Evolutionary conservation across 306 rosid species (phyloP), one percentile per base, ranked within the genome.

Genomic region (Prunus davidiana): DNA sequence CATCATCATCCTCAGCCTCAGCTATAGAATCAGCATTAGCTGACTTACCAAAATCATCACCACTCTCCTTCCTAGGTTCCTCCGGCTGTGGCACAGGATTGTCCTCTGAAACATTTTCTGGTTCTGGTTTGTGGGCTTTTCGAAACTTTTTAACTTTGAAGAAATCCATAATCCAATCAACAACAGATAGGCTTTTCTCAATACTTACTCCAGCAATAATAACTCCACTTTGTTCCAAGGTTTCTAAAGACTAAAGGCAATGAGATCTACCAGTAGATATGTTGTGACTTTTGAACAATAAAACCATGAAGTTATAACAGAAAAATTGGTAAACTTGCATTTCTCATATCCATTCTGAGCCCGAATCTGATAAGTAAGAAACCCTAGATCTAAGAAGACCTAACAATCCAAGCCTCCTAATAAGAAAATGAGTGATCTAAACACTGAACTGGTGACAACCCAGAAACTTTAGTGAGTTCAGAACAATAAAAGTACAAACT

Each of bases 1-100:
- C 97, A 1, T 89, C 93, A 0, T 92, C 96, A 1, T 90, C 97
- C 73, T 95, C 97, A 7, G 84, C 88, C 41, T 93, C 97, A 7
- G 81, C 79, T 27, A 57, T 76, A 30, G 87, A 79, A 76, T 89
- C 98, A 49, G 82, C 81, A 78, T 72, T 76, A 28, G 66, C 79
- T 22, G 96, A 84, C 77, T 90, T 87, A 73, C 76, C 72, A 67
- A 73, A 82, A 67, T 82, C 88, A 50, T 76, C 63, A 18, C 54
- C 72, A n/a, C 76, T 60, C 55, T 79, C 84, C 30, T 75, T 79
- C 78, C 85, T 82, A n/a, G 82, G 81, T 77, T 87, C 90, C 76
- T 87, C 89, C 12, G 82, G 87, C 75, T 62, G 82, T 6, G 82
- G 67, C 82, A 76, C 89, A 10, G 83, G 84, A 78, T 73, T 81